Base-by-base conservation (phyloP, 192 early-diverging fungal species). In the Funneliformis geosporum region DNA sequence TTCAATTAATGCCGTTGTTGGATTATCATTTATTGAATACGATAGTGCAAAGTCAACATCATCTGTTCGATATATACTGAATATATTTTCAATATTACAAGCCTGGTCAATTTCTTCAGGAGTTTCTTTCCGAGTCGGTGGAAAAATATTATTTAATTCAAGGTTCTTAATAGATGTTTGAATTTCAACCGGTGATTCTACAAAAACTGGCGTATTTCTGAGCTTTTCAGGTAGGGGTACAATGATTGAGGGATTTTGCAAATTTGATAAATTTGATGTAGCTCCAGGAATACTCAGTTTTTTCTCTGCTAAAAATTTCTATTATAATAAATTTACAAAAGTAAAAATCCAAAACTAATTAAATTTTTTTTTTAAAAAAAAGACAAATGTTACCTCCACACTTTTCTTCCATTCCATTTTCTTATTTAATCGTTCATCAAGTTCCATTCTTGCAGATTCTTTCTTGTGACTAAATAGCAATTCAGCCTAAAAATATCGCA, bases 381-480 rank as follows among this genome's bases (percentile, higher is more conserved):
- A 16, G 27, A 60, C 3, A 60, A 18, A 18, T 60, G 59, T 60
- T 66, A 66, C 64, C 64, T 66, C 64, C 0, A 66, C 64, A 28
- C 64, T 66, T 38, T 38, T 66, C 33, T 66, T 66, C 64, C 64
- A 66, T 66, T 66, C 64, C 25, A 8, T 33, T 66, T 66, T 66
- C 33, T 66, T 66, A 21, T 66, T 38, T 66, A 5, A 25, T 33
- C 23, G 27, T 66, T 66, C 64, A 14, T 66, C 33, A 16, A 38
- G 10, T 38, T 66, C 27, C 21, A 33, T 66, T 38, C 64, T 66
- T 12, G 4, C 12, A 12, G 25, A 33, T 38, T 66, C 64, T 12
- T 66, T 66, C 16, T 16, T 71, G 8, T n/a, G n/a, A 40, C 5
- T 23, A 23, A 46, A 2, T 2, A 25, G 38, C 21, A 46, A 40